Evolutionary conservation across 2,329 filamentous ascomycete genomes (phyloP).

Genomic region (Nothophoma quercina): DNA sequence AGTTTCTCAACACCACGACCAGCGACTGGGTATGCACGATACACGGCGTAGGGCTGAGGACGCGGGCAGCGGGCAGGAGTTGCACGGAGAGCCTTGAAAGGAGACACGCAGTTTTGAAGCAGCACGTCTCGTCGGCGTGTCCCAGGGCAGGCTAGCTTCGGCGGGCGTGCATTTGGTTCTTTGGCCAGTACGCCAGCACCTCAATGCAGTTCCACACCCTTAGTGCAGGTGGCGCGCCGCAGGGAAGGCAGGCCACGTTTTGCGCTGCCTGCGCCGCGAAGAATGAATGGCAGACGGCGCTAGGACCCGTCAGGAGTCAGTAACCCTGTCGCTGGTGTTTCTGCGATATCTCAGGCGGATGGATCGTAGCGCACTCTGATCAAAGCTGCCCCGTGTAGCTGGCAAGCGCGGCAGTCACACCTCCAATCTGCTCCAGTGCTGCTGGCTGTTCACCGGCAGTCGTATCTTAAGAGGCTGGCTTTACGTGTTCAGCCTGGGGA

Average conservation of each 20-base stretch:
- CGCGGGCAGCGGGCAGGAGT: slow-evolving; percentile 7
- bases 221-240: slow-evolving; percentile 18
- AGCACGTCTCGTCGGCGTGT: slow-evolving; percentile 18
- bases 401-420: slow-evolving; percentile 13
- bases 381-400: slow-evolving; percentile 11
- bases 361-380: slow-evolving; percentile 11
- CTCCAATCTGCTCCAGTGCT: neutral
- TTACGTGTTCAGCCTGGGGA: slow-evolving; percentile 1
- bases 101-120: slow-evolving; percentile 22
- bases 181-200: slow-evolving; percentile 16
- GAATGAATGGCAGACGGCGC: slow-evolving; percentile 9
- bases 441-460: neutral
- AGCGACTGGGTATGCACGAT: neutral
- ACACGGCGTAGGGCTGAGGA: slow-evolving; percentile 10
- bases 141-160: slow-evolving; percentile 18
- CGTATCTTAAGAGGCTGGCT: neutral
- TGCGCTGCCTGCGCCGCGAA: slow-evolving; percentile 13
- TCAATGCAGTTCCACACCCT: slow-evolving; percentile 16
- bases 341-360: slow-evolving; percentile 10
- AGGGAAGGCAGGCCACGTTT: slow-evolving; percentile 18
- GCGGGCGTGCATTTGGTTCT: slow-evolving; percentile 17
- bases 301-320: slow-evolving; percentile 19
- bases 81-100: slow-evolving; percentile 16
- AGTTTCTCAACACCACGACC: slow-evolving; percentile 5
- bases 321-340: slow-evolving; percentile 15